Percentiles rank a stretch among this genome's conserved stretches.
phyloP scores from a whole-genome alignment of 371 early-diverging fungal genomes.

The Mortierella sp. region DNA sequence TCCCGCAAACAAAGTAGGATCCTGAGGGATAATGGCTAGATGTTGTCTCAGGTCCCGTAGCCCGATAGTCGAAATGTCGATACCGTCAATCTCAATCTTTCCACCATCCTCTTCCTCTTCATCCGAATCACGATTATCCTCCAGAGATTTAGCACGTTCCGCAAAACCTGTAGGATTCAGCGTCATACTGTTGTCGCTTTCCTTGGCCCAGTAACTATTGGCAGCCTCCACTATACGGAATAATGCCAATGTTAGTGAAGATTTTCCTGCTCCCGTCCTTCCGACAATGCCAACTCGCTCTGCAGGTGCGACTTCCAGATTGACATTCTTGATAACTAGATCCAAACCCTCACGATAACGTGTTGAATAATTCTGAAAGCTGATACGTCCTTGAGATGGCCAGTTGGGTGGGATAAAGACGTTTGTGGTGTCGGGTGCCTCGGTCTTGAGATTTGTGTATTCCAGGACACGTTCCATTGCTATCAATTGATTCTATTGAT shows the following conservation, averaged over 20 bases:
- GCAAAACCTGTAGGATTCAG: background rate
- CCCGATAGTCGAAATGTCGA: constrained; percentile 74
- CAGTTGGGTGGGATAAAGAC: constrained; percentile 51
- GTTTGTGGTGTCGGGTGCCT: constrained; percentile 59
- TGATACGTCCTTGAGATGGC: constrained; percentile 69
- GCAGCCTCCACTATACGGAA: constrained; percentile 82
- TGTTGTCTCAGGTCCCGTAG: constrained; percentile 70
- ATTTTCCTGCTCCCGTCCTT: constrained; percentile 83
- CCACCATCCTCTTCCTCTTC: constrained; percentile 70
- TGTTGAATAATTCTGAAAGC: constrained; percentile 68
- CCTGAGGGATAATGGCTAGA: constrained; percentile 81
- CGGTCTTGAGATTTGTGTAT: constrained; percentile 80
- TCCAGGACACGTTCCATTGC: constrained; percentile 91
- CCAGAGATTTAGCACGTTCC: background rate
- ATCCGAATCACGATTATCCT: constrained; percentile 23
- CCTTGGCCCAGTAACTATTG: constrained; percentile 30
- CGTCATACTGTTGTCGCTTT: constrained; percentile 19
- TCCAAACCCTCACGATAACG: constrained; percentile 74
- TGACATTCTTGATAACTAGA: constrained; percentile 72
- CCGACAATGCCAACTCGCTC: constrained; percentile 62
- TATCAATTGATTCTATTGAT: constrained; percentile 75
- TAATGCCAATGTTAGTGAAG: constrained; percentile 71
- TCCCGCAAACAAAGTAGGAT: constrained; percentile 73
- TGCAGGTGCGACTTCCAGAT: constrained; percentile 32
- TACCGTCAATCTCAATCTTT: constrained; percentile 72